A percentile compares a stretch with the other conserved stretches of the same genome.
phyloP scores from a whole-genome alignment of 768 basidiomycete genomes.

The Obba rivulosa region DNA sequence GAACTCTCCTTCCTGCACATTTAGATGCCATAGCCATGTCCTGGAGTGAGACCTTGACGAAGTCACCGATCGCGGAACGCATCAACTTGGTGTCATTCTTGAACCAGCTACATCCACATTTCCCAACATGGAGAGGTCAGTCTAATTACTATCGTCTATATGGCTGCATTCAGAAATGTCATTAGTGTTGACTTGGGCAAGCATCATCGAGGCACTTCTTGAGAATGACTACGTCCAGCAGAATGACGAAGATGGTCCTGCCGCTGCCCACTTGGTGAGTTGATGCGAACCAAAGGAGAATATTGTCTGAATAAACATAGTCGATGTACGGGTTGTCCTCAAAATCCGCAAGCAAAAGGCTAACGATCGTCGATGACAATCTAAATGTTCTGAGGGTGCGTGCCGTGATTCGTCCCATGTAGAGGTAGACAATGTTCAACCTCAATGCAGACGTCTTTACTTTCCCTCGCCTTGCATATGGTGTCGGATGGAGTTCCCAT shows the following conservation, averaged over 20 bases:
- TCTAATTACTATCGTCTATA: not conserved
- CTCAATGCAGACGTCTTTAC: slow-evolving; percentile 42
- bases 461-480: slow-evolving; percentile 60
- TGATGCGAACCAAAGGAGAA: not conserved
- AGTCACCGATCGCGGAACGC: slow-evolving; percentile 52
- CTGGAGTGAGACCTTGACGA: slow-evolving; percentile 59
- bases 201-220: slow-evolving; percentile 49
- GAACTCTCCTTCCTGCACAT: slow-evolving; percentile 61
- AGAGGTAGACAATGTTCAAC: not conserved
- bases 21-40: slow-evolving; percentile 59
- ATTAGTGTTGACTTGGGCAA: slow-evolving; percentile 61
- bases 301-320: slow-evolving; percentile 19
- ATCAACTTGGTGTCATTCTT: slow-evolving; percentile 57
- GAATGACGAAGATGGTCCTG: slow-evolving; percentile 34
- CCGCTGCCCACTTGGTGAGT: slow-evolving; percentile 38
- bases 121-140: slow-evolving; percentile 62
- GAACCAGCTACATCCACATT: slow-evolving; percentile 61
- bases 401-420: not conserved
- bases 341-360: slow-evolving; percentile 13
- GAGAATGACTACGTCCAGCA: slow-evolving; percentile 47
- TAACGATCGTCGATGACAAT: slow-evolving; percentile 38
- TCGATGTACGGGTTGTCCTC: slow-evolving; percentile 41
- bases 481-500: slow-evolving; percentile 57
- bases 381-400: slow-evolving; percentile 41
- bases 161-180: not conserved